These are phyloP conservation scores for Lactifluus subvellereus DNA, from an alignment of 768 basidiomycete genomes.

Conservation along the genomic window DNA sequence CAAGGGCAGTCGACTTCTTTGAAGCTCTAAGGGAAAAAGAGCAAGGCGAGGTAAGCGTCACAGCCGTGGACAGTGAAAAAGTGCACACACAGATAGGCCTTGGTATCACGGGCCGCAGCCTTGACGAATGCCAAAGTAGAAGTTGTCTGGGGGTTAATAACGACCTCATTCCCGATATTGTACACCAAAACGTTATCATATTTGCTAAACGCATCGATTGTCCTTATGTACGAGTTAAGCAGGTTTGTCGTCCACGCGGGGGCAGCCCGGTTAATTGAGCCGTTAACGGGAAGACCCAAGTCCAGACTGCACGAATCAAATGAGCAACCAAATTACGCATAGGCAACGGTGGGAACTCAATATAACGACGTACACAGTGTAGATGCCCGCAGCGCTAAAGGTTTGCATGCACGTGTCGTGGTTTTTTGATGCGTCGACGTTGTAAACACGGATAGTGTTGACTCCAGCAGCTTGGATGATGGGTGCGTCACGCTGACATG, in stretches of 20 bases:
- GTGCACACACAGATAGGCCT: constrained; percentile 71
- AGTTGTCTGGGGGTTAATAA: constrained; percentile 48
- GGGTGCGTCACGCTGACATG: constrained; percentile 75
- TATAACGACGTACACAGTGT: constrained; percentile 63
- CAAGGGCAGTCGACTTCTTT: constrained; percentile 57
- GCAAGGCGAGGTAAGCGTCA: neutral
- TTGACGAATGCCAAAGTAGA: constrained; percentile 75
- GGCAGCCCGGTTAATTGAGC: constrained; percentile 66
- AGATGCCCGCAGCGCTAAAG: constrained; percentile 76
- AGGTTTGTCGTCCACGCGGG: constrained; percentile 81
- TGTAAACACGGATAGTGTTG: constrained; percentile 83
- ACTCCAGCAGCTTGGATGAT: constrained; percentile 69
- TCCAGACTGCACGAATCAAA: constrained; percentile 56
- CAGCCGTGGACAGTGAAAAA: neutral
- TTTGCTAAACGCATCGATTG: constrained; percentile 72
- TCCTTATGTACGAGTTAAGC: constrained; percentile 69
- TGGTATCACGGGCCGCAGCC: constrained; percentile 85
- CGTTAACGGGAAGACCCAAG: constrained; percentile 77
- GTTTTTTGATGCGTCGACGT: constrained; percentile 74
- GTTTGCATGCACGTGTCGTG: constrained; percentile 84
- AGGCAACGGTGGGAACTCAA: neutral
- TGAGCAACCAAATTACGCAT: constrained; percentile 10
- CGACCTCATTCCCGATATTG: constrained; percentile 87
- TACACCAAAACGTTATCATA: constrained; percentile 88
- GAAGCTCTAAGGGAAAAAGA: constrained; percentile 33